Percentiles rank a stretch among this genome's conserved stretches.
Conservation (phyloP, 441 rosid species). For the Corymbia calophylla region DNA sequence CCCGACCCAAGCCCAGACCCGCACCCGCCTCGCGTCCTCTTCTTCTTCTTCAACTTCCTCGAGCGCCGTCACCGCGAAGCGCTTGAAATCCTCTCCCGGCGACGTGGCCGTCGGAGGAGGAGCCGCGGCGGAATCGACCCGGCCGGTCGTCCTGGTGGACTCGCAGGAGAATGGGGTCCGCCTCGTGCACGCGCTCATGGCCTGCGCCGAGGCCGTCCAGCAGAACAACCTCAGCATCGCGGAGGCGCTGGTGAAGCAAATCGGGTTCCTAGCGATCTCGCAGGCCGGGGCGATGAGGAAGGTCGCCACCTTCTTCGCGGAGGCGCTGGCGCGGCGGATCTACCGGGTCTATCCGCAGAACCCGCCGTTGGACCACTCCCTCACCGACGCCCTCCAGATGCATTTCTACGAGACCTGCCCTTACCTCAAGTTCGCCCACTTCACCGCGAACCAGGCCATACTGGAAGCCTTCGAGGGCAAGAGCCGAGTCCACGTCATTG, state of each 20-base stretch:
- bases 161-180: slow-evolving; percentile 3
- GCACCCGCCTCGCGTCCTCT: background rate
- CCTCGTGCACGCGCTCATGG: slow-evolving; percentile 9
- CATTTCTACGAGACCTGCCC: slow-evolving; percentile 4
- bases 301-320: slow-evolving; percentile 2
- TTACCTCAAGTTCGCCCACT: slow-evolving; percentile 2
- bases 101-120: background rate
- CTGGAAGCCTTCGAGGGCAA: slow-evolving; percentile 1
- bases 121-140: background rate
- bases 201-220: slow-evolving; percentile 1
- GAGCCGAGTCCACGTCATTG: background rate
- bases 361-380: background rate
- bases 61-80: background rate
- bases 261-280: background rate
- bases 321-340: slow-evolving; percentile 3
- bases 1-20: background rate
- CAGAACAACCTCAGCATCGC: background rate
- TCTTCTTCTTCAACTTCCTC: background rate
- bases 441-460: slow-evolving; percentile 6
- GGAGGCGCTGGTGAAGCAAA: slow-evolving; percentile 2
- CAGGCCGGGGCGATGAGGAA: slow-evolving; percentile 7
- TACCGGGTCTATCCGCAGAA: background rate
- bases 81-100: background rate
- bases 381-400: background rate
- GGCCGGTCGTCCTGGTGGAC: background rate